phyloP scores from a whole-genome alignment of 768 basidiomycete species.

The Boletus rufocinnamomeus region DNA sequence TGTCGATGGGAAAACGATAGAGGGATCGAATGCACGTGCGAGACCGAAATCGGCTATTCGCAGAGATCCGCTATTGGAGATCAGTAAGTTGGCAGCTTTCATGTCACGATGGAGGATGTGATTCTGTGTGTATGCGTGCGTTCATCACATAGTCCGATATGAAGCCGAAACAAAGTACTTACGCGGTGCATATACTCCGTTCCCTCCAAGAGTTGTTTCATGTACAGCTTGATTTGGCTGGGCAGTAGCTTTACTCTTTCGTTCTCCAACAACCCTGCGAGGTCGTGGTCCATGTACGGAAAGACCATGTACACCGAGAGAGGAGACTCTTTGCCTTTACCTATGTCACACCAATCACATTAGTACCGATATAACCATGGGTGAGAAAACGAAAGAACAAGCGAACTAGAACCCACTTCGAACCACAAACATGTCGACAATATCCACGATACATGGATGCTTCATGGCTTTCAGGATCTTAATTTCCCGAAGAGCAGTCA shows the following conservation, averaged over 20 bases:
- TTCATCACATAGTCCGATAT: conserved; percentile 6
- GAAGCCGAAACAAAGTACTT: conserved; percentile 32
- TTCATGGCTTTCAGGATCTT: conserved; percentile 90
- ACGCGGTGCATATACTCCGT: conserved; percentile 96
- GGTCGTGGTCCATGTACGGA: conserved; percentile 99
- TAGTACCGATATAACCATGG: background rate
- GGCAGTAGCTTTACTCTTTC: conserved; percentile 80
- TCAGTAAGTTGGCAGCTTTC: conserved; percentile 97
- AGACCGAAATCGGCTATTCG: conserved; percentile 97
- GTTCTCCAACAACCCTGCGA: conserved; percentile 93
- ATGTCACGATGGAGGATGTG: conserved; percentile 97
- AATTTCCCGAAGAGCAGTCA: conserved; percentile 95
- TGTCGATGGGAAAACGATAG: conserved; percentile 37
- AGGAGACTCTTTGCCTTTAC: conserved; percentile 60
- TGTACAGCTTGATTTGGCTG: conserved; percentile 92
- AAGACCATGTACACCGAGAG: conserved; percentile 98
- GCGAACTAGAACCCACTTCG: conserved; percentile 52
- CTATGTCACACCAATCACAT: conserved; percentile 11
- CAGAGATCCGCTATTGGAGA: conserved; percentile 80
- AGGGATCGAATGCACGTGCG: conserved; percentile 75
- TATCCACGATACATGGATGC: conserved; percentile 83
- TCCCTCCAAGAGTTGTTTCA: conserved; percentile 95
- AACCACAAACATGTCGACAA: conserved; percentile 91
- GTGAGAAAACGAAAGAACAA: conserved; percentile 1
- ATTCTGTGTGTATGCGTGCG: conserved; percentile 56